Evolutionary conservation across 1,284 basidiomycete species (phyloP), one percentile per base, ranked within the genome.

Genomic region (Schizophyllum amplum): DNA sequence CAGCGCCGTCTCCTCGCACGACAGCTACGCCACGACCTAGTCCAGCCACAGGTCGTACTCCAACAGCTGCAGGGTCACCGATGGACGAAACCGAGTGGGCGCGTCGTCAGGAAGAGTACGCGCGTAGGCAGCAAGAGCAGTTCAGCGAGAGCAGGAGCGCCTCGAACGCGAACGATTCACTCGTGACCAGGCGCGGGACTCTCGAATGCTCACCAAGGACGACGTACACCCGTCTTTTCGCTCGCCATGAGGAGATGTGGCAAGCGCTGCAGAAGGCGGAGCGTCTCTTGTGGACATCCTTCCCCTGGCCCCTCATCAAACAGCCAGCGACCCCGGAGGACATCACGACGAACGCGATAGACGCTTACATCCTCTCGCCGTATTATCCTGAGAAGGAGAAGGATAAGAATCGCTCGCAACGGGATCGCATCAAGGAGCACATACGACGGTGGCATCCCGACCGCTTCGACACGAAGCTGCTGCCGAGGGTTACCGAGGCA

Each of bases 291-390:
- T 87, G 84, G 84, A 71, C 76, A 46, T 75, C 76, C 61, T 81
- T 90, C 63, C 87, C 87, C 22, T 90, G 87, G 87, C 87, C 87
- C 1, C 73, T 81, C 70, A 72, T 87, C 65, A 80, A 74, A 66
- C 71, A 71, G 48, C 82, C 84, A 3, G 73, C 67, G 23, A 67
- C 65, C 25, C 76, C 81, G 6, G 84, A 86, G 47, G 84, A 86
- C 4, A 72, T 90, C 60, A 84, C 80, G 1, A 69, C 74, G 17
- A 65, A 71, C 22, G 75, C 74, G 7, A 78, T 90, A 59, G 72
- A 74, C 33, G 77, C 79, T 33, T 89, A 88, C 61, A 73, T 89
- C 58, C 70, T 81, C 54, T 82, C 81, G 21, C 72, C 79, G 11
- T 42, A 42, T 17, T 42, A 42, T 42, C 33, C 33, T 42, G 33